Percentiles rank a stretch among this genome's conserved stretches.
These are phyloP conservation scores for Lycium ferocissimum DNA, from an alignment of 257 asterid species.

Conservation along the genomic window DNA sequence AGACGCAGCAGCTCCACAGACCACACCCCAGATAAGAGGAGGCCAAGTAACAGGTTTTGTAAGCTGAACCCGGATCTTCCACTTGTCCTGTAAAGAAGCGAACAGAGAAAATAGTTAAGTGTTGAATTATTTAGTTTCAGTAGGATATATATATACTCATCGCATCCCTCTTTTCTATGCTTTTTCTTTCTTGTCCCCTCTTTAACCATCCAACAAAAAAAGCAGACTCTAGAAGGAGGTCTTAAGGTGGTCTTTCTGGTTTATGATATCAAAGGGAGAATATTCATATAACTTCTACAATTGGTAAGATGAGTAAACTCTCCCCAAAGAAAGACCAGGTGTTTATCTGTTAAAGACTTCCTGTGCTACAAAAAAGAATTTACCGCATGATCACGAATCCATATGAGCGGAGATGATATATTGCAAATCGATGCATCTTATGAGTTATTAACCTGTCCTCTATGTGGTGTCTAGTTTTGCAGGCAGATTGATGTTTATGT, in stretches of 20 bases:
- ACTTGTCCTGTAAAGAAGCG: slow-evolving; percentile 60
- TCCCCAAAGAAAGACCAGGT: not conserved
- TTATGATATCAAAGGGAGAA: not conserved
- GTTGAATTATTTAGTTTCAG: not conserved
- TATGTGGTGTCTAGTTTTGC: slow-evolving; percentile 2
- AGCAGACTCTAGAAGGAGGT: not conserved
- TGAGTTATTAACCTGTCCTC: not conserved
- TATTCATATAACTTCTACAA: not conserved
- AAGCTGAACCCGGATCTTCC: slow-evolving; percentile 94
- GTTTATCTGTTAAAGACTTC: not conserved
- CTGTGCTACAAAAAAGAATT: slow-evolving; percentile 2
- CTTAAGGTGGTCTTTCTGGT: not conserved
- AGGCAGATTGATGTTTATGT: not conserved
- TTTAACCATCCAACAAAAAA: not conserved
- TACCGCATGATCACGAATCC: not conserved
- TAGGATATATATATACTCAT: not conserved
- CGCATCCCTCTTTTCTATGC: not conserved
- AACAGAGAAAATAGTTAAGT: not conserved
- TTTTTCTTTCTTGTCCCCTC: not conserved
- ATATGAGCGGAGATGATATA: not conserved
- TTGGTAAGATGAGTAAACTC: not conserved
- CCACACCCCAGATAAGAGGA: slow-evolving; percentile 97
- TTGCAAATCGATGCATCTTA: slow-evolving; percentile 8
- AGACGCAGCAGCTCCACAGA: slow-evolving; percentile 99
- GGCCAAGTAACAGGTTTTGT: slow-evolving; percentile 99